These are phyloP conservation scores for Coniella lustricola DNA, from an alignment of 2,329 filamentous ascomycete genomes.

Conservation along the genomic window DNA sequence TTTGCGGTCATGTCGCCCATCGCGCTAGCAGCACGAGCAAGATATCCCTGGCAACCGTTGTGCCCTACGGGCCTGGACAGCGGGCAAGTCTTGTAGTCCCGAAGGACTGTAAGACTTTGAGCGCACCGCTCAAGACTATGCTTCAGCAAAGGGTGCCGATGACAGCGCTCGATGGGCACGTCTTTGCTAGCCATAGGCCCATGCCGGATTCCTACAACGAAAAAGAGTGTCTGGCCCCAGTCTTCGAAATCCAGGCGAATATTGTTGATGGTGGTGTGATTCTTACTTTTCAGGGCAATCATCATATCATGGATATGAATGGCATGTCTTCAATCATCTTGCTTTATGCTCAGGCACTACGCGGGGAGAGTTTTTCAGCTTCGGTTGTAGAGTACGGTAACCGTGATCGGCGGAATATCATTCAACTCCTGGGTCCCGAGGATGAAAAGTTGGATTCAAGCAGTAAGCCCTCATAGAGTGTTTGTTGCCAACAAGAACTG, in stretches of 20 bases:
- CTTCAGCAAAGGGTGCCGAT: slow-evolving; percentile 4
- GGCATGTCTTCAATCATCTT: slow-evolving; percentile 18
- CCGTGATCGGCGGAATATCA: slow-evolving; percentile 3
- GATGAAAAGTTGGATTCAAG: slow-evolving; percentile 5
- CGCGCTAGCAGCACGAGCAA: slow-evolving; percentile 3
- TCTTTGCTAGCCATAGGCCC: slow-evolving; percentile 1
- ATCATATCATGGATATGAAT: slow-evolving; percentile 20
- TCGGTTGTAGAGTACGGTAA: slow-evolving; percentile 5
- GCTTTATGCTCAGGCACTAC: slow-evolving; percentile 6
- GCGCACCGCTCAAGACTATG: slow-evolving; percentile 4
- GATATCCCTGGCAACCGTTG: slow-evolving; percentile 5
- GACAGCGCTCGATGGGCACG: slow-evolving; percentile 4
- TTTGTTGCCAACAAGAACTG: background rate
- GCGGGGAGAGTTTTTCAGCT: slow-evolving; percentile 2
- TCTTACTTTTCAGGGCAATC: slow-evolving; percentile 17
- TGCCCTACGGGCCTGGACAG: slow-evolving; percentile 3
- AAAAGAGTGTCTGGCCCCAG: background rate
- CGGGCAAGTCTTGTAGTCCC: background rate
- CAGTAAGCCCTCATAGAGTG: background rate
- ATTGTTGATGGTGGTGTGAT: slow-evolving; percentile 18
- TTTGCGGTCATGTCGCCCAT: slow-evolving; percentile 12
- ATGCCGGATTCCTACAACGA: slow-evolving; percentile 11
- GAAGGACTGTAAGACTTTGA: slow-evolving; percentile 1
- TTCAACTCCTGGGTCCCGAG: slow-evolving; percentile 5
- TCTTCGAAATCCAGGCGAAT: slow-evolving; percentile 18